Base-by-base conservation (phyloP, 139 green algal species). In the Medakamo hakoo region DNA sequence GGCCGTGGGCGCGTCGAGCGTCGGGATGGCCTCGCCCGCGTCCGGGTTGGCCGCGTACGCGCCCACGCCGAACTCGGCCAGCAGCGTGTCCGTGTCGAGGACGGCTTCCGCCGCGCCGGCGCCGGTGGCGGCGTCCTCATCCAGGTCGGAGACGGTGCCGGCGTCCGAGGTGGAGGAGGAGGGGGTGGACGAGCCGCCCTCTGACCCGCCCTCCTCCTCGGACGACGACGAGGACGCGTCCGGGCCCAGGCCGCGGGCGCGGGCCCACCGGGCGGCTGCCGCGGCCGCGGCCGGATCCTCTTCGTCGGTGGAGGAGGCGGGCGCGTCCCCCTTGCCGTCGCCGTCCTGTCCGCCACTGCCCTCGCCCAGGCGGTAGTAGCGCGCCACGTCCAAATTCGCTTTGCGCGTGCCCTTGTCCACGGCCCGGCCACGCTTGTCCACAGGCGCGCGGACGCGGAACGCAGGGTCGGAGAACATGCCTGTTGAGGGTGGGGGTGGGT, bases 401-500 rank as follows among this genome's bases (percentile, higher is more conserved):
- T 71, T 72, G 49, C 57, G 32, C 26, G 62, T 56, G 48, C 30
- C 28, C 59, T 20, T 63, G 27, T 9, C 23, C n/a, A 9, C 4
- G 4, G 14, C 22, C 16, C 85, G 69, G 3, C 89, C 89, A 0
- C 87, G 81, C 74, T 96, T 95, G 76, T 96, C 89, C 19, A 83
- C 78, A 1, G 59, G 64, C 2, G 26, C 29, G 5, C 63, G 58
- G 3, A 71, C 66, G 57, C 84, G 74, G 58, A 91, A 94, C 30
- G 73, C 73, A 3, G 75, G 67, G 61, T 95, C 82, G 25, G 73
- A 73, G 72, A 96, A 95, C 87, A 96, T 94, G 63, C 73, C 80
- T 88, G 77, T 25, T 22, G 22, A 27, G 16, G 31, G 62, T 2
- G 3, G 29, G 49, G 14, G 58, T 3, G 14, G 4, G 4, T 16